Percentiles rank a stretch among this genome's conserved stretches.
Evolutionary conservation across 2,329 filamentous ascomycete genomes (phyloP).

Genomic region (Ampelomyces quisqualis): DNA sequence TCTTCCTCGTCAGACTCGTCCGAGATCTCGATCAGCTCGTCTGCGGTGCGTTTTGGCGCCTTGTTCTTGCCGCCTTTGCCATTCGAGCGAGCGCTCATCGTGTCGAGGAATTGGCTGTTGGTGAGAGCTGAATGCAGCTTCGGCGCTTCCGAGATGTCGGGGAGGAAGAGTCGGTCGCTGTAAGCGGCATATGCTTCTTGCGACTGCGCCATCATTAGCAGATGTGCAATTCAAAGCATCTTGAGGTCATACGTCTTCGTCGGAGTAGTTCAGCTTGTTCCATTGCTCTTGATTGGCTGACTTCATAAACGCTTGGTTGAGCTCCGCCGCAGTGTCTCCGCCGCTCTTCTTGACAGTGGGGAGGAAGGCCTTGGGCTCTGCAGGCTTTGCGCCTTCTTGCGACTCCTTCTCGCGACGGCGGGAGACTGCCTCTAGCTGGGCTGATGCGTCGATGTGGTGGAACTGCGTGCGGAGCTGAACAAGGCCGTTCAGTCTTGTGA

Average conservation of each 20-base stretch:
- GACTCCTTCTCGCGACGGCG: constrained; percentile 50
- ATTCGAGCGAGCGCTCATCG: constrained; percentile 57
- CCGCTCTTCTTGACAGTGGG: constrained; percentile 80
- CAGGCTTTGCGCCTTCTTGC: constrained; percentile 45
- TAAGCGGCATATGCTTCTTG: constrained; percentile 75
- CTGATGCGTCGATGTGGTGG: constrained; percentile 83
- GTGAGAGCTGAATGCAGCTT: constrained; percentile 57
- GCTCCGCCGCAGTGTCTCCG: constrained; percentile 65
- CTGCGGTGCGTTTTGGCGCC: constrained; percentile 26
- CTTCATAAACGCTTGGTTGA: constrained; percentile 75
- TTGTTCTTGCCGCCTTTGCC: constrained; percentile 46
- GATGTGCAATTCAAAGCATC: background rate
- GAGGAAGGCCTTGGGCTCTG: constrained; percentile 74
- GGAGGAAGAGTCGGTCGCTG: constrained; percentile 67
- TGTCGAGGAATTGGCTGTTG: constrained; percentile 62
- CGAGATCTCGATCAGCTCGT: constrained; percentile 36
- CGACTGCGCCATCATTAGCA: constrained; percentile 43
- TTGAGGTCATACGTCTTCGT: constrained; percentile 64
- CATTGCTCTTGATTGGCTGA: constrained; percentile 80
- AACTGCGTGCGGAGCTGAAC: constrained; percentile 90
- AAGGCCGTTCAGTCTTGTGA: constrained; percentile 78
- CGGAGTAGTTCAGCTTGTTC: constrained; percentile 75
- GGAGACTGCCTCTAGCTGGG: constrained; percentile 65
- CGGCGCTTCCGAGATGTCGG: constrained; percentile 45
- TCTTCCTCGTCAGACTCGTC: constrained; percentile 33